Conservation (phyloP, 148 eudicot genomes). For the Rhododendron simsii region DNA sequence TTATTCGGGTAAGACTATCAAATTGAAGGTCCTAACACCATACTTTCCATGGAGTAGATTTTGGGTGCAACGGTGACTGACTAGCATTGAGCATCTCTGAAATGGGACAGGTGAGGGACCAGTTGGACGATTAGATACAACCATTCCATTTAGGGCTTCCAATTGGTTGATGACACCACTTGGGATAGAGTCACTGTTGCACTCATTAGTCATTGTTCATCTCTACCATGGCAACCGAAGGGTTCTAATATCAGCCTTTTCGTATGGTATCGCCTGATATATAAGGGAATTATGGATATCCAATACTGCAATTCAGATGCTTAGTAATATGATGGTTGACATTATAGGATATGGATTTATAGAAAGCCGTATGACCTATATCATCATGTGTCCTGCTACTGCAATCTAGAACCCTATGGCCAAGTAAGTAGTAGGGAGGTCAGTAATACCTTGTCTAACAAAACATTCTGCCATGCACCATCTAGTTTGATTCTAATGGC, state of each 20-base stretch:
- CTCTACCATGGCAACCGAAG: background rate
- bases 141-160: background rate
- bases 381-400: background rate
- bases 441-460: background rate
- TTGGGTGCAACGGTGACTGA: background rate
- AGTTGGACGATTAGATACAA: background rate
- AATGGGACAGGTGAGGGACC: background rate
- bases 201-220: background rate
- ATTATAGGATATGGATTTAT: background rate
- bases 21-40: background rate
- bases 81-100: background rate
- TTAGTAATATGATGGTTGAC: background rate
- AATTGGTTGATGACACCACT: background rate
- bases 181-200: background rate
- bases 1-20: background rate
- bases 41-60: background rate
- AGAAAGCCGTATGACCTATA: background rate
- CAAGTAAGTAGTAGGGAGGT: background rate
- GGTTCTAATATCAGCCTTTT: background rate
- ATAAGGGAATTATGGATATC: background rate
- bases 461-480: background rate
- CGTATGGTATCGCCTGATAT: background rate
- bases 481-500: conserved; percentile 1
- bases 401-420: background rate
- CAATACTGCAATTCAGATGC: background rate